Conservation (phyloP, 2,329 filamentous ascomycete species). For the Xenoacremonium recifei region DNA sequence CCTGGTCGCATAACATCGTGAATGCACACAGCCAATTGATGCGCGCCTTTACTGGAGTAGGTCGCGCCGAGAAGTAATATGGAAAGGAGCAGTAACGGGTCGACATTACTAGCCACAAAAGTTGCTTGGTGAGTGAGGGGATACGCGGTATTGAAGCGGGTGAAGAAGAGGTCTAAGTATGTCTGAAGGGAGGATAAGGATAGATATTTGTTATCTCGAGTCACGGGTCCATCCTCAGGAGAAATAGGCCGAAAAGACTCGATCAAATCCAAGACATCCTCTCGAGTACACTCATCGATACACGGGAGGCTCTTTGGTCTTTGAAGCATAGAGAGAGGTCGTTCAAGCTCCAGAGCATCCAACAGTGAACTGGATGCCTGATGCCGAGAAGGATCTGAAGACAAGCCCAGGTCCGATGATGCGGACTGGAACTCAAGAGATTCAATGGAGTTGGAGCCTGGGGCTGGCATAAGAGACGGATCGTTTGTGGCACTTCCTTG, state of each 20-base stretch:
- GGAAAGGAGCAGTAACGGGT: constrained; percentile 53
- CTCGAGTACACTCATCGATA: constrained; percentile 35
- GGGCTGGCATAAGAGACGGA: not conserved
- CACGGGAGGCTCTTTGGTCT: constrained; percentile 17
- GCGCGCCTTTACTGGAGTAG: constrained; percentile 56
- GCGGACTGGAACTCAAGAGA: not conserved
- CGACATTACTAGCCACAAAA: constrained; percentile 48
- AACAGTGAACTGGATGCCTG: not conserved
- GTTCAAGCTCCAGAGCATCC: constrained; percentile 23
- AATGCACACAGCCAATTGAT: constrained; percentile 60
- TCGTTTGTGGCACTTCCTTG: not conserved
- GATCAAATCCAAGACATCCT: constrained; percentile 48
- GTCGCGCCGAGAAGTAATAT: constrained; percentile 61
- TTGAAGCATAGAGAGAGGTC: constrained; percentile 25
- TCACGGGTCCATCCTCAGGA: constrained; percentile 34
- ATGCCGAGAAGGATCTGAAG: not conserved
- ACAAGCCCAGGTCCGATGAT: not conserved
- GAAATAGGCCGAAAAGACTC: constrained; percentile 46
- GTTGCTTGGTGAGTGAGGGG: constrained; percentile 58
- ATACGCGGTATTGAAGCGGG: constrained; percentile 58
- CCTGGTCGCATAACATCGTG: constrained; percentile 59
- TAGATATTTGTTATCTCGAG: constrained; percentile 50
- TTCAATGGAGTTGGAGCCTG: not conserved
- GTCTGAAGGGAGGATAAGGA: constrained; percentile 50
- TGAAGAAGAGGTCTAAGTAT: constrained; percentile 60